Conservation (phyloP, 179 eudicot species). For the Silene vulgaris region DNA sequence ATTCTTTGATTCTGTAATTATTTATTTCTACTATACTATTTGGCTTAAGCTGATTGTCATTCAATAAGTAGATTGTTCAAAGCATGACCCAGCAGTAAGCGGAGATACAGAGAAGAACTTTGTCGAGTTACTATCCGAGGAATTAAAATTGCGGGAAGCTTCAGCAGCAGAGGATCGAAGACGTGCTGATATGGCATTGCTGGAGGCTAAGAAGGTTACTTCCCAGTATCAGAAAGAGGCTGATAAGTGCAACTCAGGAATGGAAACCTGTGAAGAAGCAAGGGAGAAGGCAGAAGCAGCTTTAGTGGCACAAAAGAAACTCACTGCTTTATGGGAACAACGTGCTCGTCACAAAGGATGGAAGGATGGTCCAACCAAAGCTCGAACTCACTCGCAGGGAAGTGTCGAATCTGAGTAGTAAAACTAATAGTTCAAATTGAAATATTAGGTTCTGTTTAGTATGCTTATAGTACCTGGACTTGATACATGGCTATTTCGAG, state of each 20-base stretch:
- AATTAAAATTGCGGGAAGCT: slow-evolving; percentile 63
- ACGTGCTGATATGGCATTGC: slow-evolving; percentile 55
- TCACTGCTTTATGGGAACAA: slow-evolving; percentile 59
- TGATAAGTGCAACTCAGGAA: slow-evolving; percentile 72
- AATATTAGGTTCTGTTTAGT: not conserved
- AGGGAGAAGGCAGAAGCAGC: slow-evolving; percentile 76
- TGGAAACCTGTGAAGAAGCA: slow-evolving; percentile 81
- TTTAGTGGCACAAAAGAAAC: slow-evolving; percentile 57
- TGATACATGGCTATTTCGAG: not conserved
- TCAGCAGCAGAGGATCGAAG: slow-evolving; percentile 51
- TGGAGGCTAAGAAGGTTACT: slow-evolving; percentile 57
- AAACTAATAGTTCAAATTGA: not conserved
- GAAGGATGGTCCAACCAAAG: slow-evolving; percentile 39
- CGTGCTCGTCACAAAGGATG: slow-evolving; percentile 74
- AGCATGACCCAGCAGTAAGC: slow-evolving; percentile 39
- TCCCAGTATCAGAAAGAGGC: slow-evolving; percentile 84
- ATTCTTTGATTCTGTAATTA: too few relatives aligned
- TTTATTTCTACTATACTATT: too few relatives aligned
- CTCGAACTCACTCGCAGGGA: slow-evolving; percentile 28
- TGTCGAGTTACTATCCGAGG: slow-evolving; percentile 44
- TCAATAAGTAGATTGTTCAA: slow-evolving; percentile 37
- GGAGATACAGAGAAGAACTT: slow-evolving; percentile 46
- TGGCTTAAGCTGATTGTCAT: not conserved
- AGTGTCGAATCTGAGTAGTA: slow-evolving; percentile 32
- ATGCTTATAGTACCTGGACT: not conserved